These are phyloP conservation scores for Colletotrichum caudatum DNA, from an alignment of 2,329 filamentous ascomycete species.

Conservation along the genomic window DNA sequence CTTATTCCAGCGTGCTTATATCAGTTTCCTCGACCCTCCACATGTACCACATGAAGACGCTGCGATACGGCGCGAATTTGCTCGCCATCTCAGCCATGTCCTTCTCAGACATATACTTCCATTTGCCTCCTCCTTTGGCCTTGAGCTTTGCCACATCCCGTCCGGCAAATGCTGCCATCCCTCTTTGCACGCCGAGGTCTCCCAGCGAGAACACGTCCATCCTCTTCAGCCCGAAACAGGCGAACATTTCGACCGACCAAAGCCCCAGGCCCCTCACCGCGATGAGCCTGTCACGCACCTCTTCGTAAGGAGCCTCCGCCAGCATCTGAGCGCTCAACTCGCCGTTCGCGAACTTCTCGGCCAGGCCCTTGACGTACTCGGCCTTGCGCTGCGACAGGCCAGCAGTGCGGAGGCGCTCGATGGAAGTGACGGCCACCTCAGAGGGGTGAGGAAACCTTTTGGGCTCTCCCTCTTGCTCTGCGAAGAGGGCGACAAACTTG, in stretches of 20 bases:
- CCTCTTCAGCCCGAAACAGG: constrained; percentile 92
- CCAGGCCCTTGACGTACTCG: constrained; percentile 90
- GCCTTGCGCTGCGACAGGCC: constrained; percentile 95
- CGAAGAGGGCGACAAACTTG: constrained; percentile 84
- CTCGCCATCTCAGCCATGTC: constrained; percentile 90
- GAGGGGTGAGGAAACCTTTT: constrained; percentile 79
- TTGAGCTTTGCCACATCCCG: constrained; percentile 88
- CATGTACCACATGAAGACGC: constrained; percentile 99
- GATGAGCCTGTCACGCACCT: constrained; percentile 83
- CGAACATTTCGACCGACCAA: constrained; percentile 99
- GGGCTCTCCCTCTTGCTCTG: constrained; percentile 47
- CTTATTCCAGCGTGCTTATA: constrained; percentile 69
- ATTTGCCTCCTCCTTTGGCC: constrained; percentile 77
- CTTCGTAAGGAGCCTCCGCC: constrained; percentile 83
- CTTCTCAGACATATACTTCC: constrained; percentile 96
- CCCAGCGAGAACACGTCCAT: constrained; percentile 94
- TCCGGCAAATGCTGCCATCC: constrained; percentile 90
- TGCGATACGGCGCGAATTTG: constrained; percentile 87
- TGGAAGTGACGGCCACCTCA: constrained; percentile 72
- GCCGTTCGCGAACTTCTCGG: constrained; percentile 80
- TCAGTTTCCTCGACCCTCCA: constrained; percentile 89
- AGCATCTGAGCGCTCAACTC: constrained; percentile 83
- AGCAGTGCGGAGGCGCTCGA: constrained; percentile 81
- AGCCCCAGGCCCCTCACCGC: constrained; percentile 87
- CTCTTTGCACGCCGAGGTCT: constrained; percentile 92